These are phyloP conservation scores for Candida glucosophila DNA, from an alignment of 1,139 yeast genomes.

Conservation along the genomic window DNA sequence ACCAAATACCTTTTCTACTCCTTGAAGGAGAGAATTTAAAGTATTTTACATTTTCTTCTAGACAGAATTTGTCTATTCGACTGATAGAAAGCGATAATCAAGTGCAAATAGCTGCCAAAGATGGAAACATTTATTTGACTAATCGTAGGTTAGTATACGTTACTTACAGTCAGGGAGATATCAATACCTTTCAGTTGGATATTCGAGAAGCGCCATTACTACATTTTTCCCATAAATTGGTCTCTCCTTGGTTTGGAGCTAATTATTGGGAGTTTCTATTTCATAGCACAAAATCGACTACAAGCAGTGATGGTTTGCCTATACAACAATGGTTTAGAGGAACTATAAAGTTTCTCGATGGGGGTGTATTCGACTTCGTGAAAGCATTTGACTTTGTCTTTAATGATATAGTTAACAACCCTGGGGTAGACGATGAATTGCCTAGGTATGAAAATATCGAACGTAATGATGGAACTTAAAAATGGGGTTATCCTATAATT, in stretches of 20 bases:
- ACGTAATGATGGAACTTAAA: too few relatives aligned
- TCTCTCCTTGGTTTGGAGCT: conserved; percentile 50
- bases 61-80: conserved; percentile 16
- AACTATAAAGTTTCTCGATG: conserved; percentile 33
- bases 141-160: conserved; percentile 26
- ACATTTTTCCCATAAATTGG: conserved; percentile 28
- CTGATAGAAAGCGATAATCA: conserved; percentile 8
- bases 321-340: conserved; percentile 30
- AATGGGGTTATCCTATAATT: too few relatives aligned
- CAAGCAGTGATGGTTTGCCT: conserved; percentile 35
- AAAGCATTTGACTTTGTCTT: too few relatives aligned
- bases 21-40: conserved; percentile 9
- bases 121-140: conserved; percentile 31
- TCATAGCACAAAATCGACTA: conserved; percentile 16
- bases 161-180: conserved; percentile 33
- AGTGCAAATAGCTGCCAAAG: conserved; percentile 19
- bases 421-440: conserved; percentile 37
- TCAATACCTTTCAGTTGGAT: conserved; percentile 26
- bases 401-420: conserved; percentile 26
- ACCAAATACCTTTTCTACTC: too few relatives aligned
- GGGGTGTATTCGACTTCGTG: conserved; percentile 37
- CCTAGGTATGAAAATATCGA: conserved; percentile 35
- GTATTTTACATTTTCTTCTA: conserved; percentile 13
- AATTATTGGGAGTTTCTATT: conserved; percentile 41
- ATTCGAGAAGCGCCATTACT: conserved; percentile 13